Base-by-base conservation (phyloP, 2,329 filamentous ascomycete species). In the Fusarium sp. region DNA sequence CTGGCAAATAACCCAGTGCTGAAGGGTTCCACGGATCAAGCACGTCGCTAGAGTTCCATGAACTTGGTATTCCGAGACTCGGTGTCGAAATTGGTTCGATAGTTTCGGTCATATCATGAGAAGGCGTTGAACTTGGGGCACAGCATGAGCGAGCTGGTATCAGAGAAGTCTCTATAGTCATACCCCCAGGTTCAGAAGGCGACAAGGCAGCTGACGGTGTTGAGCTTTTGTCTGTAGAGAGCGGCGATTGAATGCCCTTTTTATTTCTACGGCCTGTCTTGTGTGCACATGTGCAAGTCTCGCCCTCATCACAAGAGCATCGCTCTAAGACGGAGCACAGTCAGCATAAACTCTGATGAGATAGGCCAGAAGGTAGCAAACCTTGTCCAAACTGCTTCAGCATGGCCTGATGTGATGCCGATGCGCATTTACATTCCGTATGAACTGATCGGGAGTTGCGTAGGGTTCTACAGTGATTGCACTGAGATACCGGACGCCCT, bases 401-500 rank as follows among this genome's bases (percentile, higher is more conserved):
- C 28, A 56, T 59, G 17, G 66, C 60, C 17, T 53, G 42, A 3
- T 63, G 58, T 6, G 67, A 63, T 18, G 55, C 35, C 7, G 39
- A 63, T 15, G 62, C 72, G 35, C 70, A 74, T 51, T 73, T 73
- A 53, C 72, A 74, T 14, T 35, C 62, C 6, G 72, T 73, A 15
- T 74, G 72, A 32, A 73, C 62, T 13, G 72, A 73, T 35, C 63
- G 48, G 7, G 72, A 62, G 30, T 44, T 62, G 22, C 70, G 72
- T 38, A 74, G 24, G 12, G 32, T 36, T 20, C 72, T 70, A 32
- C 72, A 74, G 47, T 74, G 72, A 22, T 38, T 53, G 17, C 72
- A 74, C 22, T 74, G 72, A 18, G 72, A 70, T 11, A 74, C 60
- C 14, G 72, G 72, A 6, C 72, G 70, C 50, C 72, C 72, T 45